Evolutionary conservation across 1,284 basidiomycete genomes (phyloP), one percentile per base, ranked within the genome.

Genomic region (Ganoderma lingzhi): DNA sequence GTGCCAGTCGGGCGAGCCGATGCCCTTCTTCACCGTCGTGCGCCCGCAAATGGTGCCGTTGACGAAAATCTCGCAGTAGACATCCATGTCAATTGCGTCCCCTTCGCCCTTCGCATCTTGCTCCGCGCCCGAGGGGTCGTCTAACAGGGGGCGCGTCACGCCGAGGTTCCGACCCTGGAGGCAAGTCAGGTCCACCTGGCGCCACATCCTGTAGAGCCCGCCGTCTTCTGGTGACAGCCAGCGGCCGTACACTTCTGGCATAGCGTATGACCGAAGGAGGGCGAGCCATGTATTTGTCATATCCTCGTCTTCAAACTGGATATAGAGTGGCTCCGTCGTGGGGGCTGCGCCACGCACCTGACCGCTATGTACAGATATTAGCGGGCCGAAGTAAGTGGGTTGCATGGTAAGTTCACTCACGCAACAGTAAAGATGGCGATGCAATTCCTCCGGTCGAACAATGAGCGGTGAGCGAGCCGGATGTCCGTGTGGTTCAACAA

Each of bases 201-300:
- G 85, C 93, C 93, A 95, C 87, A 95, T 92, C 65, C 93, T 89
- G 78, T 94, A 95, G 23, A 91, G 86, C 6, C 93, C 93, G 53
- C 91, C 92, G 71, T 92, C 90, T 55, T 80, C 74, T n/a, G 86
- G 83, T 60, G 84, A 84, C 69, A 85, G 81, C 76, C 84, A 82
- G 67, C 85, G 84, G 14, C 93, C 93, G 75, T 93, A 93, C 63
- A 93, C 87, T 77, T 95, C 93, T 0, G 93, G 90, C 64, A 86
- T 84, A 6, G 93, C 89, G 78, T 93, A 93, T 0, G 93, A 92
- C 62, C 90, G 88, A 56, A 95, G 82, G 59, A 95, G 86, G 39
- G 89, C 87, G 51, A 92, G 84, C 93, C 93, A 95, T 5, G 88
- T 87, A 72, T 88, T 86, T 75, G 88, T 86, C 23, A 82, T 79